Evolutionary conservation across 192 early-diverging fungal genomes (phyloP), one percentile per base, ranked within the genome.

Genomic region (Coemansia aciculifera): DNA sequence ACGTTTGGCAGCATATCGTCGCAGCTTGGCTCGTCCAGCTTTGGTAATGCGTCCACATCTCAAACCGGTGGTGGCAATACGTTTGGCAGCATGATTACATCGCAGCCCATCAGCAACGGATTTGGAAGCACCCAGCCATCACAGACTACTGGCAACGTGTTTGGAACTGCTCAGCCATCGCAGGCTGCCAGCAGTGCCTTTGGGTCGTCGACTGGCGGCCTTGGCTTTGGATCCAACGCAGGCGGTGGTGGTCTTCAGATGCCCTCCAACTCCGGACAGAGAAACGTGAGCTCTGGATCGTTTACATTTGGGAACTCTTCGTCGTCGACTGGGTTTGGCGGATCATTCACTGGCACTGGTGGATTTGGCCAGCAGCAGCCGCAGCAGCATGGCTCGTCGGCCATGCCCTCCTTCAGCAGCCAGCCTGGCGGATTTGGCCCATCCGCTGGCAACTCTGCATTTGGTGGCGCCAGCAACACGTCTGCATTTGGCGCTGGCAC

Each of bases 241-340:
- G 24, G 24, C 24, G 24, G 24, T 27, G 24, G 24, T 27, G 24
- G 24, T 27, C 24, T 27, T 27, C 24, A 27, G 24, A 27, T 27
- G 24, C 24, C 24, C 24, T 27, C 24, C 24, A 39, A 23, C 59
- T 0, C 59, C 19, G 59, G 59, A 6, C 34, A n/a, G 59, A 60
- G 59, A 10, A 60, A 60, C 12, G 59, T 38, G 34, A 60, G 59
- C 34, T 49, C 71, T 7, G 24, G 44, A 4, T 48, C 71, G 51
- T 71, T 77, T 27, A 71, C 40, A 19, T 77, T 77, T 59, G 38
- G 60, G 4, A 71, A 66, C 54, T 60, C 66, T 42, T 42, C 42
- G 31, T 69, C 74, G 6, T 64, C 66, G 5, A 65, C 67, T 9
- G 74, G 64, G 7, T 75, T 75, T 75, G 74, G 74, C 17, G 32